Conservation (phyloP, 176 grass and related monocot species). For the Triticum dicoccoides region DNA sequence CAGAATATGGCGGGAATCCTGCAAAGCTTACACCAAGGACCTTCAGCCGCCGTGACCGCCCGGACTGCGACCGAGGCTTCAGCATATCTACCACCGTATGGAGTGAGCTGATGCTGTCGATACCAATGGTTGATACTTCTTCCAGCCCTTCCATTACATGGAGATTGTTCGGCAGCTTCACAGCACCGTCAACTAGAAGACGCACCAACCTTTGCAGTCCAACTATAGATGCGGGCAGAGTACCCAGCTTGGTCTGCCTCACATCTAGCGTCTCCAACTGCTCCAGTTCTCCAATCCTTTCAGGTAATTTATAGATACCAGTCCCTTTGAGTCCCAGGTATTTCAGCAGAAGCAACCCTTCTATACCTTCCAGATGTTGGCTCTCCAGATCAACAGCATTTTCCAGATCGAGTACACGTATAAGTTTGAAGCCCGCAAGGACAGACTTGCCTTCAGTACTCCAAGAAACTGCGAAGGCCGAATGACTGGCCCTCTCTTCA, state of each 20-base stretch:
- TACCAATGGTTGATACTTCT: too few species aligned
- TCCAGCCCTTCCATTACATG: too few species aligned
- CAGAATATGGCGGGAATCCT: too few species aligned
- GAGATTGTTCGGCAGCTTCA: fast-evolving
- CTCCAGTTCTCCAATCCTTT: background rate
- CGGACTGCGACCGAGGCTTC: too few species aligned
- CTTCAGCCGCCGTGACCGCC: background rate
- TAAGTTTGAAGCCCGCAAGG: background rate
- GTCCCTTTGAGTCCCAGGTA: background rate
- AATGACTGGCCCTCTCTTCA: too few species aligned
- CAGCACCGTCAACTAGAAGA: background rate
- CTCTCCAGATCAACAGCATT: background rate
- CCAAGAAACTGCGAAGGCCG: too few species aligned
- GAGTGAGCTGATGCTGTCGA: background rate
- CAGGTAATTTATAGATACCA: background rate
- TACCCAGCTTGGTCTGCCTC: background rate
- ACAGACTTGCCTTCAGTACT: too few species aligned
- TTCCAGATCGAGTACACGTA: conserved; percentile 18
- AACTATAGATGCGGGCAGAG: background rate
- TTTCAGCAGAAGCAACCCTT: background rate
- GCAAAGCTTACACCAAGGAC: background rate
- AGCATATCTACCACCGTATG: background rate
- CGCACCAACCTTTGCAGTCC: background rate
- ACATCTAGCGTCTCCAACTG: background rate
- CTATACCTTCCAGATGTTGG: background rate